These are phyloP conservation scores for Candida tammaniensis DNA, from an alignment of 805 yeast species.

Conservation along the genomic window DNA sequence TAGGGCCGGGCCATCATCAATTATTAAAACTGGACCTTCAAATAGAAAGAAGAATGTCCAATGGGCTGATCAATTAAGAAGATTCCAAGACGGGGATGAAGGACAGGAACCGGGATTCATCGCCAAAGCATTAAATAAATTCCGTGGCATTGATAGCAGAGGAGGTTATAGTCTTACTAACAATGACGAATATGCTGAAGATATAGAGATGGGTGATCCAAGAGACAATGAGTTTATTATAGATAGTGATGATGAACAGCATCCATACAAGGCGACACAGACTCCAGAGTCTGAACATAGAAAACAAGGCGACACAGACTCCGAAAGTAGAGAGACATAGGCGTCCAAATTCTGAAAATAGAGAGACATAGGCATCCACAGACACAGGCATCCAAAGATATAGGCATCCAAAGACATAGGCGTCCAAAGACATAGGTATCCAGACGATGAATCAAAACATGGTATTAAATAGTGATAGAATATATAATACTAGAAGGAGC, in stretches of 20 bases:
- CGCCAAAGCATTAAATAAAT: conserved; percentile 31
- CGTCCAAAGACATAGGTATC: too few species aligned
- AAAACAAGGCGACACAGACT: too few species aligned
- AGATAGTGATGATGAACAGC: conserved; percentile 46
- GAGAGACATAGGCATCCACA: too few species aligned
- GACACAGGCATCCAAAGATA: too few species aligned
- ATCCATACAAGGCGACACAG: conserved; percentile 2
- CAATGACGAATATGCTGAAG: conserved; percentile 25
- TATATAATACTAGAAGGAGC: too few species aligned
- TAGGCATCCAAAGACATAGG: too few species aligned
- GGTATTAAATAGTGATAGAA: too few species aligned
- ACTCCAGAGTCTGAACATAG: too few species aligned
- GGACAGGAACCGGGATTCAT: conserved; percentile 34
- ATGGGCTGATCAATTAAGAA: conserved; percentile 45
- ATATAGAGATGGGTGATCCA: conserved; percentile 43
- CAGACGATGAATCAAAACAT: too few species aligned
- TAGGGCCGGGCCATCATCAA: conserved; percentile 38
- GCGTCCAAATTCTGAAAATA: too few species aligned
- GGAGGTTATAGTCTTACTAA: conserved; percentile 9
- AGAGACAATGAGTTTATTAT: conserved; percentile 38
- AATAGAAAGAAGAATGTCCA: conserved; percentile 43
- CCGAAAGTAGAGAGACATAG: not conserved
- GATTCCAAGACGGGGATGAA: conserved; percentile 28
- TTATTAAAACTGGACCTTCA: conserved; percentile 33
- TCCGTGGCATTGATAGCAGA: conserved; percentile 20